Conservation (phyloP, 768 basidiomycete genomes). For the Tricholoma sp. region DNA sequence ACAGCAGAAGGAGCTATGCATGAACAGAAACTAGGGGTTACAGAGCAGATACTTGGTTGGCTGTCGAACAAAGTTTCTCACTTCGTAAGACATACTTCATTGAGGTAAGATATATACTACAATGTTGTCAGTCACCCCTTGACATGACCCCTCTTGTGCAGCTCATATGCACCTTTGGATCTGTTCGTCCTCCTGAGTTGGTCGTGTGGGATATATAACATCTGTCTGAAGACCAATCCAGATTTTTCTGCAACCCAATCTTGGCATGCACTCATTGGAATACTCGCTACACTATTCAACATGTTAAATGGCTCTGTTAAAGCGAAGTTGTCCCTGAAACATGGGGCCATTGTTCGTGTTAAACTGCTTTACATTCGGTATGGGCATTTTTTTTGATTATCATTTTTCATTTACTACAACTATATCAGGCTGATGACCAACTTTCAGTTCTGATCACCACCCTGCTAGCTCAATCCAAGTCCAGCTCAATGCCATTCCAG, state of each 20-base stretch:
- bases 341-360: slow-evolving; percentile 53
- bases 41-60: slow-evolving; percentile 76
- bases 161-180: slow-evolving; percentile 56
- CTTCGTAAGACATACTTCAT: slow-evolving; percentile 44
- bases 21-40: slow-evolving; percentile 49
- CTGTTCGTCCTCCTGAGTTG: slow-evolving; percentile 69
- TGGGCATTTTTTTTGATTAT: slow-evolving; percentile 3
- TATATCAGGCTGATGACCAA: slow-evolving; percentile 31
- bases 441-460: slow-evolving; percentile 48
- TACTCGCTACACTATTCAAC: slow-evolving; percentile 59
- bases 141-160: slow-evolving; percentile 15
- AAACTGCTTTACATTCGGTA: slow-evolving; percentile 64
- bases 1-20: slow-evolving; percentile 31
- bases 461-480: slow-evolving; percentile 47
- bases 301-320: slow-evolving; percentile 47
- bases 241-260: slow-evolving; percentile 40
- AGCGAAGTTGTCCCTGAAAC: slow-evolving; percentile 55
- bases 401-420: not conserved
- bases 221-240: slow-evolving; percentile 40
- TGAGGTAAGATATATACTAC: slow-evolving; percentile 42
- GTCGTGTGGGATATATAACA: slow-evolving; percentile 58
- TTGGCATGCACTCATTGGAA: slow-evolving; percentile 49
- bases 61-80: slow-evolving; percentile 59
- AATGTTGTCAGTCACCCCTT: not conserved
- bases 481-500: slow-evolving; percentile 34